Evolutionary conservation across 2,329 filamentous ascomycete species (phyloP).

Genomic region (Penicillium expansum): DNA sequence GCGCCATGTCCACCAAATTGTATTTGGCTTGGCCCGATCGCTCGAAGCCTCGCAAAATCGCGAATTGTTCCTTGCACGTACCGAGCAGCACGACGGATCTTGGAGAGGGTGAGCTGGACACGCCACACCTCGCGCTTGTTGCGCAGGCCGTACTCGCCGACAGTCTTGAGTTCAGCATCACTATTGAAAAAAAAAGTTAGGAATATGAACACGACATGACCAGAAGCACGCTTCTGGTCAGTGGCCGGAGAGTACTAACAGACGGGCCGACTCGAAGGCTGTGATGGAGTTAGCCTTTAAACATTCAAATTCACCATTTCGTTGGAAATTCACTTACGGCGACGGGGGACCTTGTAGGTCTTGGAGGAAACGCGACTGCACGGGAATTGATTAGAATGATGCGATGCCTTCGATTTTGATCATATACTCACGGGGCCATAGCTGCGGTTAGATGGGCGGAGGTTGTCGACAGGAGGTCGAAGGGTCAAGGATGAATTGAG

Average conservation of each 20-base stretch:
- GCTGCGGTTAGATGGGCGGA: slow-evolving; percentile 35
- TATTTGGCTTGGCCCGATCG: not conserved
- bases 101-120: slow-evolving; percentile 98
- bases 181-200: slow-evolving; percentile 73
- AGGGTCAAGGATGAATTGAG: slow-evolving; percentile 25
- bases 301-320: slow-evolving; percentile 11
- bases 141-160: slow-evolving; percentile 99
- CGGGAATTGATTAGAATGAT: slow-evolving; percentile 27
- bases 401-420: slow-evolving; percentile 35
- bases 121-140: slow-evolving; percentile 99
- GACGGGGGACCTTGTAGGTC: slow-evolving; percentile 98
- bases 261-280: slow-evolving; percentile 98
- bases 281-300: slow-evolving; percentile 38
- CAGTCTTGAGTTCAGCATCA: slow-evolving; percentile 99
- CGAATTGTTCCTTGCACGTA: slow-evolving; percentile 50
- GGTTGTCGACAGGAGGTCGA: slow-evolving; percentile 39
- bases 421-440: slow-evolving; percentile 45
- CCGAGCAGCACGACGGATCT: slow-evolving; percentile 99
- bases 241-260: slow-evolving; percentile 95
- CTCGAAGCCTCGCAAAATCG: not conserved
- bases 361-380: slow-evolving; percentile 79
- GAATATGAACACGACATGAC: slow-evolving; percentile 77
- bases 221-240: slow-evolving; percentile 97
- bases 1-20: not conserved
- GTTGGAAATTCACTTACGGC: slow-evolving; percentile 55